phyloP scores from a whole-genome alignment of 208 protist genomes.

The Acanthamoeba triangularis region DNA sequence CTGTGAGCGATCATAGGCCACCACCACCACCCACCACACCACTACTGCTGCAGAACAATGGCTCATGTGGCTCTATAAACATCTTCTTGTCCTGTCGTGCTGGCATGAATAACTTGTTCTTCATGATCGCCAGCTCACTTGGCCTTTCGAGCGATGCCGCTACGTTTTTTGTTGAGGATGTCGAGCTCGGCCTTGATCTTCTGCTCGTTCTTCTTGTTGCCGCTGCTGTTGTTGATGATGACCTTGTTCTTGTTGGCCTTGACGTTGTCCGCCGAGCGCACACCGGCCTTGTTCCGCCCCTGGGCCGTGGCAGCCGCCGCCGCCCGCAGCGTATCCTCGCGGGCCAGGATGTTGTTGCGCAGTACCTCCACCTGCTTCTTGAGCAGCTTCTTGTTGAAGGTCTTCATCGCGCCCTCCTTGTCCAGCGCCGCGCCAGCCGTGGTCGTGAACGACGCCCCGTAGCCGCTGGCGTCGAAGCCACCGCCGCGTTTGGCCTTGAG shows the following conservation, averaged over 20 bases:
- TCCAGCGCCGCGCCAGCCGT: not conserved
- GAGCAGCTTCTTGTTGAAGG: not conserved
- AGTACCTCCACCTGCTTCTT: not conserved
- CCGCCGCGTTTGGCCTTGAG: not conserved
- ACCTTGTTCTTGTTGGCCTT: not conserved
- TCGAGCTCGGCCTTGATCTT: not conserved
- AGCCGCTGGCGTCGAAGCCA: not conserved
- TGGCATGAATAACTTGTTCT: no score
- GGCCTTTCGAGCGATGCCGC: not conserved
- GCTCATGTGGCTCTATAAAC: not conserved
- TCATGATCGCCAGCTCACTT: not conserved
- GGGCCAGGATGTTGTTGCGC: not conserved
- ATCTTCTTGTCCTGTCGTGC: not conserved
- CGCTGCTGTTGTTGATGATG: not conserved
- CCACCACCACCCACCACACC: not conserved
- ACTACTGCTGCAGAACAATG: no score
- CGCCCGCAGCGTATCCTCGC: not conserved
- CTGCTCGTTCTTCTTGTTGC: not conserved
- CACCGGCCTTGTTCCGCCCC: not conserved
- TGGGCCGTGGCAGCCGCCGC: not conserved
- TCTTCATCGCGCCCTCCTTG: not conserved
- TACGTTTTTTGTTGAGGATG: constrained; percentile 9
- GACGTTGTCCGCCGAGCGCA: not conserved
- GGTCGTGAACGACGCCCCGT: not conserved
- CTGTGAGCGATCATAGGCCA: not conserved